A percentile compares a stretch with the other conserved stretches of the same genome.
Conservation (phyloP, 2,329 filamentous ascomycete genomes). For the Fusarium nodosum region DNA sequence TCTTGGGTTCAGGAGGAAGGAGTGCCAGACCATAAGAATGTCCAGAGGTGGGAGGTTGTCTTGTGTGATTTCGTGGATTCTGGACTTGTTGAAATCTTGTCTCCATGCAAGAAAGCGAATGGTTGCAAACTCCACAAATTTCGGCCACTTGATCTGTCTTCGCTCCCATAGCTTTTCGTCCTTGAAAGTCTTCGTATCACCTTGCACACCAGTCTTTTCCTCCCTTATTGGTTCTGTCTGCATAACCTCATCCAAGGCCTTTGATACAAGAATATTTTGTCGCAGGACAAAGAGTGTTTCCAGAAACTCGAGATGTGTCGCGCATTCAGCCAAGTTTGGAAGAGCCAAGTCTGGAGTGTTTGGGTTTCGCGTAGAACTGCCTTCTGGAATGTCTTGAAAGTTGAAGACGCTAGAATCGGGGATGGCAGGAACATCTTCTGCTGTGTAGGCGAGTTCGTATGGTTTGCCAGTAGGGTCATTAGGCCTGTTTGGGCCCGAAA, state of each 20-base stretch:
- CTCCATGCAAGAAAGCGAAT: constrained; percentile 49
- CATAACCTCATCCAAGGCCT: constrained; percentile 37
- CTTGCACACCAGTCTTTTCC: constrained; percentile 28
- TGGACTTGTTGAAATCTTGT: constrained; percentile 3
- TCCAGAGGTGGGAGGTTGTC: constrained; percentile 48
- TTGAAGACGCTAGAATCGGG: constrained; percentile 13
- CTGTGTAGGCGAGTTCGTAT: constrained; percentile 8
- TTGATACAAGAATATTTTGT: constrained; percentile 42
- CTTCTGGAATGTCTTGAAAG: neutral
- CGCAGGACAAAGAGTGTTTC: constrained; percentile 69
- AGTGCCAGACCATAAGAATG: constrained; percentile 57
- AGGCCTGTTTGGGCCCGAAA: neutral
- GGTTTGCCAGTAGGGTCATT: constrained; percentile 6
- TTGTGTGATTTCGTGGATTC: neutral
- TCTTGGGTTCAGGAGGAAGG: constrained; percentile 53
- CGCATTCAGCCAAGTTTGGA: constrained; percentile 18
- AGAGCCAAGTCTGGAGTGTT: neutral
- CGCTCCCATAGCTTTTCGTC: constrained; percentile 37
- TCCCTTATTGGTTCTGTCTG: constrained; percentile 29
- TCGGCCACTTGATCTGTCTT: constrained; percentile 46
- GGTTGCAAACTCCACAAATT: constrained; percentile 48
- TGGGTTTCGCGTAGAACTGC: rapidly evolving
- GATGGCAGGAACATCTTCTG: constrained; percentile 8
- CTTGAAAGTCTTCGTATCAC: constrained; percentile 43
- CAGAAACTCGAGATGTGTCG: constrained; percentile 70